These are phyloP conservation scores for Phytophthora syringae DNA, from an alignment of 352 stramenopile genomes.

Conservation along the genomic window DNA sequence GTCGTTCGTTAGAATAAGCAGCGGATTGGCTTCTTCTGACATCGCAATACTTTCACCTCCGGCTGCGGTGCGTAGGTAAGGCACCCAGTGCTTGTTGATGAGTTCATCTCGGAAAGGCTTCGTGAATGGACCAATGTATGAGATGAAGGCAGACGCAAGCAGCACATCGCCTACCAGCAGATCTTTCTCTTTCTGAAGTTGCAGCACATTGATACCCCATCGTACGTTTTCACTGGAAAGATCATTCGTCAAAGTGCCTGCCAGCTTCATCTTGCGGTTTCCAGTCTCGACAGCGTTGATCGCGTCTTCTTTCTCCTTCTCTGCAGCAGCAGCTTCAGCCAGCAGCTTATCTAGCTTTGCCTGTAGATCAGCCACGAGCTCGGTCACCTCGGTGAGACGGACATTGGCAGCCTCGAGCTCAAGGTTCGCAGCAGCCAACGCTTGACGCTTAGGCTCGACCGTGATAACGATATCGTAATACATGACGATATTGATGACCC, in stretches of 20 bases:
- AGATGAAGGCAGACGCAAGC: constrained; percentile 95
- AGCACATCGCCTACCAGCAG: constrained; percentile 94
- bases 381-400: constrained; percentile 87
- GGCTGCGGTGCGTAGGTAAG: constrained; percentile 88
- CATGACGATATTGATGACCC: constrained; percentile 97
- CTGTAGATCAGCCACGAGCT: constrained; percentile 93
- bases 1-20: constrained; percentile 92
- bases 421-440: constrained; percentile 90
- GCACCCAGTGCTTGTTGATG: constrained; percentile 94
- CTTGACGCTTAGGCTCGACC: constrained; percentile 94
- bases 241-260: constrained; percentile 94
- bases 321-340: constrained; percentile 88
- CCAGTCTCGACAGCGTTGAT: constrained; percentile 92
- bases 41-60: constrained; percentile 91
- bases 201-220: constrained; percentile 94
- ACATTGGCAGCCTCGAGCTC: constrained; percentile 93
- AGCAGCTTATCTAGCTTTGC: constrained; percentile 93
- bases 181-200: constrained; percentile 92
- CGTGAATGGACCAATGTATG: constrained; percentile 95
- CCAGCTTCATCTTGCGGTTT: constrained; percentile 95
- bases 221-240: constrained; percentile 96
- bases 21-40: constrained; percentile 89
- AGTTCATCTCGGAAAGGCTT: constrained; percentile 95
- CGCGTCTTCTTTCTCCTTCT: constrained; percentile 94
- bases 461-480: constrained; percentile 97